Base-by-base conservation (phyloP, 129 eudicot genomes). In the Gnaphalium uliginosum region DNA sequence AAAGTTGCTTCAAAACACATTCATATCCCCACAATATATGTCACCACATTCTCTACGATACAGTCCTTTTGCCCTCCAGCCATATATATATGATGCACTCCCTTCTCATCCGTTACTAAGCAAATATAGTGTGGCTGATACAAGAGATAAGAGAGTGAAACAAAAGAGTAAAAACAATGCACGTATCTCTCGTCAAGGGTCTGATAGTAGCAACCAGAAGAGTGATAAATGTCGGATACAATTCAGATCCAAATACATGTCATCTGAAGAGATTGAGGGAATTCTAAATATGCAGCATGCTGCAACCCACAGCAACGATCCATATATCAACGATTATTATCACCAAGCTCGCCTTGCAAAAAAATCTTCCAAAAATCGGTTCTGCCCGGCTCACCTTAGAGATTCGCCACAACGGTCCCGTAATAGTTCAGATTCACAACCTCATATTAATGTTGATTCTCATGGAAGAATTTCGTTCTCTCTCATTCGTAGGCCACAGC, bases 211-310 rank as follows among this genome's bases (percentile, higher is more conserved):
- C 78, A 85, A 71, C 74, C 87, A 81, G 71, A 91, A 86, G 79
- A 86, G 78, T 70, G 96, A 90, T 14, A 81, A 74, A 26, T 75
- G 77, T 61, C 73, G 81, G 26, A 74, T 85, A 5, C 89, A 87
- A 19, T 90, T 95, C 85, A 81, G 89, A 76, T 91, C 99, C 11
- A 91, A 95, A 78, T 78, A 91, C 80, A 95, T 95, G 99, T 86
- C 99, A 1, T 82, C 87, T 53, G 97, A 95, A 56, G 97, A 95
- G 77, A 87, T 95, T 65, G 96, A 95, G 56, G 81, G 92, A 80
- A 89, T 95, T 80, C 86, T 91, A 26, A 95, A 84, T 74, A 87
- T 89, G 89, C 99, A 91, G 72, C 96, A 89, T 86, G 88, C 92
- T 81, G 87, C 92, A 46, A 82, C 99, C 32, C 99, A 95, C 76